Base-by-base conservation (phyloP, 768 basidiomycete species). In the Suillus brevipes region DNA sequence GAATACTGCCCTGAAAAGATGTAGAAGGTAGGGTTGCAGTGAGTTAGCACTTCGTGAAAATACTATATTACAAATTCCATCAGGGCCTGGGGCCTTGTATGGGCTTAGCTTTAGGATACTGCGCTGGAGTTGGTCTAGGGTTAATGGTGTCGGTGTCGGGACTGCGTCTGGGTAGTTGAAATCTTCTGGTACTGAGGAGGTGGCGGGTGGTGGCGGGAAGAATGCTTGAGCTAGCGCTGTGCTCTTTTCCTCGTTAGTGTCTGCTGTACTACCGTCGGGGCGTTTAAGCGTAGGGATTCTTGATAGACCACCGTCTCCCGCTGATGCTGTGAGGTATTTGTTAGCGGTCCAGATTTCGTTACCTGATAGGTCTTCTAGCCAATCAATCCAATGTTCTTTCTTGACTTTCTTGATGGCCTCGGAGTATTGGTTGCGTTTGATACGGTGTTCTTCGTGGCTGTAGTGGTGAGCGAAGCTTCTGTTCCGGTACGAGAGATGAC, bases 391-490 rank as follows among this genome's bases (percentile, higher is more conserved):
- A 2, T 74, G 70, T 12, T 67, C 60, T 1, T 57, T 61, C 62
- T 78, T 79, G 12, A 6, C 85, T 67, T 84, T 84, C 34, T 55
- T 55, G n/a, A 47, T 23, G 1, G 45, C n/a, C 4, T 47, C 45
- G 0, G 45, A 0, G 6, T 47, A 47, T 12, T 47, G 45, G 3
- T 47, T 47, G 0, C 5, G 4, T 2, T 47, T 47, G 4, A 23
- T 47, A n/a, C 6, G 45, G 4, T 47, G 45, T 47, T 47, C 45
- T n/a, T 47, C 5, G 0, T 47, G n/a, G 2, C 45, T 47, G 10
- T n/a, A 23, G 12, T 47, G 45, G 10, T 47, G 2, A 47, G 45
- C 10, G 4, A 10, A 12, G 0, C 8, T 47, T 47, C 18, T 45
- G 4, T 45, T 45, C 5, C 20, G 7, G 2, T 47, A 47, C 2